phyloP scores from a whole-genome alignment of 1,284 basidiomycete genomes.

The Moesziomyces aphidis region DNA sequence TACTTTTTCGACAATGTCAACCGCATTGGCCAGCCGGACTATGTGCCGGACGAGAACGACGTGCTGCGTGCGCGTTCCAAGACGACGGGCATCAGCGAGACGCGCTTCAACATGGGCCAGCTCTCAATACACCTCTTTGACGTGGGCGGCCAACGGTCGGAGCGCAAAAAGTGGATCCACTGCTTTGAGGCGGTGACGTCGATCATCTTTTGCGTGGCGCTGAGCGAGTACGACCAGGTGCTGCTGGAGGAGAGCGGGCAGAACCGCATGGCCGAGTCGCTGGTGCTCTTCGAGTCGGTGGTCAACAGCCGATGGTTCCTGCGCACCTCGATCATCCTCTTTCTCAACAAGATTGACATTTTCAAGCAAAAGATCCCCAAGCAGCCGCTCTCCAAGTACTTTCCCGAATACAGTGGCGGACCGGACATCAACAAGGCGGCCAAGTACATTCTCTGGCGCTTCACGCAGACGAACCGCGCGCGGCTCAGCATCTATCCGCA shows the following conservation, averaged over 20 bases:
- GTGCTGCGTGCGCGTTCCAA: conserved; percentile 89
- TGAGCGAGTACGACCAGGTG: conserved; percentile 64
- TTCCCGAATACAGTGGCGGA: conserved; percentile 91
- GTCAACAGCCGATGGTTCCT: conserved; percentile 92
- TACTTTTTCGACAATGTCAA: conserved; percentile 91
- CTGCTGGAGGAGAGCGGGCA: conserved; percentile 64
- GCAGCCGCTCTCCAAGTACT: conserved; percentile 84
- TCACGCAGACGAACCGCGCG: conserved; percentile 89
- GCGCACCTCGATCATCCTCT: conserved; percentile 84
- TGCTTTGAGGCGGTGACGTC: conserved; percentile 66
- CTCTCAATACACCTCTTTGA: conserved; percentile 68
- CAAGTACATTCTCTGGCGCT: conserved; percentile 96
- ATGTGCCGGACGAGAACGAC: conserved; percentile 88
- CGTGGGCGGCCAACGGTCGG: conserved; percentile 64
- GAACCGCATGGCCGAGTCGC: conserved; percentile 95
- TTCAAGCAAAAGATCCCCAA: conserved; percentile 89
- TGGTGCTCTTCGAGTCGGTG: conserved; percentile 92
- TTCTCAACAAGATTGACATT: conserved; percentile 92
- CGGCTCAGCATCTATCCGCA: conserved; percentile 64
- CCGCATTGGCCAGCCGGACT: conserved; percentile 82
- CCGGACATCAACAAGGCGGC: conserved; percentile 96
- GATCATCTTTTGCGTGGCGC: conserved; percentile 66
- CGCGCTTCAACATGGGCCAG: conserved; percentile 71
- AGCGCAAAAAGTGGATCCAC: conserved; percentile 67
- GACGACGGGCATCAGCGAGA: conserved; percentile 93